Evolutionary conservation across 768 basidiomycete species (phyloP).

Genomic region (Mycena olivaceomarginata): DNA sequence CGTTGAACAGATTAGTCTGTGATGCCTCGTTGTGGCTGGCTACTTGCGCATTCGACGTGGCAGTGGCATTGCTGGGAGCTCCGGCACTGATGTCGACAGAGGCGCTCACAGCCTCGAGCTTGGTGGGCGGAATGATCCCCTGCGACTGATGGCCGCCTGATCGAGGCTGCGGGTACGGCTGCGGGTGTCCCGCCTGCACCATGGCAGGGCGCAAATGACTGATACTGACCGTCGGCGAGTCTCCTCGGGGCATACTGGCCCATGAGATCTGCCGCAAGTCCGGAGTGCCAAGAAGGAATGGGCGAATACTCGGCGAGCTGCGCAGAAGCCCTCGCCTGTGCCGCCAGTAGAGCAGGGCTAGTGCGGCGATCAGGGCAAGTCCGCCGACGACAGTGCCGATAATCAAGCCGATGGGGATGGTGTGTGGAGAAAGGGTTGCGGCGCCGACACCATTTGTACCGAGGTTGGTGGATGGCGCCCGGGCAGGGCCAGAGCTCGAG

Average conservation of each 20-base stretch:
- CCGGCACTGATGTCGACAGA: background rate
- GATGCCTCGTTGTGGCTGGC: background rate
- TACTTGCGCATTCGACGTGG: background rate
- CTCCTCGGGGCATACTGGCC: background rate
- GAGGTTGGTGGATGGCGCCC: background rate
- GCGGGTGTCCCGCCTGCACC: conserved; percentile 2
- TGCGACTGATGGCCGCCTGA: background rate
- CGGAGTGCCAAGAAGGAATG: background rate
- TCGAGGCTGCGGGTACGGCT: background rate
- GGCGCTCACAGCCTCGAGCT: background rate
- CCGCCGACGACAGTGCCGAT: conserved; percentile 2
- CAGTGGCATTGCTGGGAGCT: background rate
- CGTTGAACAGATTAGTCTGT: background rate
- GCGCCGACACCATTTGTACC: background rate
- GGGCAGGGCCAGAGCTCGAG: background rate
- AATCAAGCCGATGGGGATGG: conserved; percentile 6
- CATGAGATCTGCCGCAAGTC: background rate
- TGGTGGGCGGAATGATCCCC: conserved; percentile 8
- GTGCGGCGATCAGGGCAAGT: conserved; percentile 3
- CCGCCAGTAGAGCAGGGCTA: background rate
- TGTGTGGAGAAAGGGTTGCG: background rate
- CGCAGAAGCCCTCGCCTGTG: background rate
- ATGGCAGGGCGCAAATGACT: conserved; percentile 1
- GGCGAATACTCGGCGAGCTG: background rate
- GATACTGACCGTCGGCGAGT: background rate